Evolutionary conservation across 2,329 filamentous ascomycete species (phyloP), one percentile per base, ranked within the genome.

Genomic region (Aspergillus tubingensis): DNA sequence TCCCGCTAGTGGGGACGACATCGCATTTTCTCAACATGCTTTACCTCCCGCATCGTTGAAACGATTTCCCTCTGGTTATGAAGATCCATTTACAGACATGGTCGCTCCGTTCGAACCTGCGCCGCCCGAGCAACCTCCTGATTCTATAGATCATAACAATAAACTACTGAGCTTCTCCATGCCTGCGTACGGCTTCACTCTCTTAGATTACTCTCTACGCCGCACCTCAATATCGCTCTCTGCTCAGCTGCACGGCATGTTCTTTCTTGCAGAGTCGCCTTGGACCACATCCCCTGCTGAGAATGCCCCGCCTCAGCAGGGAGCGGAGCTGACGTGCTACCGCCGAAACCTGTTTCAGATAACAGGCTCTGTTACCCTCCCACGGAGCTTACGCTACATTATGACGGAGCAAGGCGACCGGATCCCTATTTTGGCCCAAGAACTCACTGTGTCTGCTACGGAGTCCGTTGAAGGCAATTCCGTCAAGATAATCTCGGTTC

Each of bases 321-420:
- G 75, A 19, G 76, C 77, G 17, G 94, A 98, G 78, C 78, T 98
- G 74, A 98, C 94, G 3, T 98, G 94, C 82, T 98, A 98, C 77
- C 90, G 94, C 65, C 87, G 94, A 51, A 98, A 98, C 73, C 82
- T 98, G 52, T 98, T 98, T 77, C 94, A 97, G 76, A 96, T 97
- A 71, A 96, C 92, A 62, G 94, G 94, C 60, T 92, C 89, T 5
- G 86, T 96, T 60, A 92, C 92, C 43, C 84, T 93, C 13, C 92
- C 93, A 1, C 83, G 91, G 63, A 88, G 87, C 27, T 85, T 92
- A 63, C 82, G 94, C 58, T 95, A 90, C 54, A 86, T 96, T 58
- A 83, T 96, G 75, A 91, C 88, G 17, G 92, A 96, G 61, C 86
- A 90, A 57, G 92, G 92, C 48, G 91, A 96, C 74, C 89, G 90